These are phyloP conservation scores for Yamadazyma triangularis DNA, from an alignment of 1,139 yeast genomes.

Conservation along the genomic window DNA sequence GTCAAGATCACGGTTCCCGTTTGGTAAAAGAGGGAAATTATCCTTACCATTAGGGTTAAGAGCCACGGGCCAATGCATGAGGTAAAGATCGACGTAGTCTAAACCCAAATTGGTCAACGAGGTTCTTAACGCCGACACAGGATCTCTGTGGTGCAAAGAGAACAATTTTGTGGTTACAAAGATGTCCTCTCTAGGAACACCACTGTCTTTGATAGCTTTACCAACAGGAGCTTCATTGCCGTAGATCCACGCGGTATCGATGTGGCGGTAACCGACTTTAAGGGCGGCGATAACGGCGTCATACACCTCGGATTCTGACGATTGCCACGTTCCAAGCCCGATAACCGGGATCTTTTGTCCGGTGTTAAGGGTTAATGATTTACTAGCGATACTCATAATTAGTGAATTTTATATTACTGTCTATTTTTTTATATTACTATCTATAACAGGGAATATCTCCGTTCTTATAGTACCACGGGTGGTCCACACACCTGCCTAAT, in stretches of 20 bases:
- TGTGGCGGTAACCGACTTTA: conserved; percentile 36
- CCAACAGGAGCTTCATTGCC: conserved; percentile 43
- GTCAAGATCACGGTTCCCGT: conserved; percentile 65
- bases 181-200: conserved; percentile 68
- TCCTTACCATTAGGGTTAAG: conserved; percentile 66
- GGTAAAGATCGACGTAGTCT: conserved; percentile 69
- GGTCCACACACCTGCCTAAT: too few species aligned
- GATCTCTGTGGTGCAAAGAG: conserved; percentile 66
- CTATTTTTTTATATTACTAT: too few species aligned
- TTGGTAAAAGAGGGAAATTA: conserved; percentile 79
- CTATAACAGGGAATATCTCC: too few species aligned
- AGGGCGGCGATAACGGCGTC: conserved; percentile 50
- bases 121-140: conserved; percentile 58
- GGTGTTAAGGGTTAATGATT: conserved; percentile 40
- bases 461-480: too few species aligned
- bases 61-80: conserved; percentile 80
- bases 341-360: conserved; percentile 64
- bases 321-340: conserved; percentile 81
- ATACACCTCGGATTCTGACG: conserved; percentile 56
- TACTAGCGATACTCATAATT: too few species aligned
- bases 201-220: conserved; percentile 62
- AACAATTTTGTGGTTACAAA: conserved; percentile 77
- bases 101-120: conserved; percentile 61
- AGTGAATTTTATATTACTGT: too few species aligned
- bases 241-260: conserved; percentile 43